A percentile compares a stretch with the other conserved stretches of the same genome.
Evolutionary conservation across 1,139 yeast genomes (phyloP).

Genomic region (Lodderomyces metapsilosis): DNA sequence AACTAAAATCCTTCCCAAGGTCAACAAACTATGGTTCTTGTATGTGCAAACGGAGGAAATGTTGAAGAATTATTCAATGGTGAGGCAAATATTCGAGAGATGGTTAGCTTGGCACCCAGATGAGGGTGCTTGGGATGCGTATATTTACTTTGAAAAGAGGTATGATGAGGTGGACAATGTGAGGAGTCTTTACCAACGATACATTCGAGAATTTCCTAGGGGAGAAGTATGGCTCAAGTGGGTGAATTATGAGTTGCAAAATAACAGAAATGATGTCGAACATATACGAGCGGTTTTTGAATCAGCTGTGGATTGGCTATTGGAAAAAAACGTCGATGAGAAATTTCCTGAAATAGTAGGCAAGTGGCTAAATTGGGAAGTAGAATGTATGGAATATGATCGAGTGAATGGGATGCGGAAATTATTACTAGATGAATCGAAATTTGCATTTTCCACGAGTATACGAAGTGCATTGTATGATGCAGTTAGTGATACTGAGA

Average conservation of each 20-base stretch:
- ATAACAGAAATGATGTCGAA: conserved; percentile 15
- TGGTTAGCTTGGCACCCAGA: conserved; percentile 82
- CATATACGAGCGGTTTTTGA: conserved; percentile 62
- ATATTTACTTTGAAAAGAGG: conserved; percentile 67
- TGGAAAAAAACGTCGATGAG: conserved; percentile 18
- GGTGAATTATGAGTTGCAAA: conserved; percentile 33
- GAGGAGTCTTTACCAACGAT: conserved; percentile 56
- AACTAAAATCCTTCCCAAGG: conserved; percentile 67
- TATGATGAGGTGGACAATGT: conserved; percentile 60
- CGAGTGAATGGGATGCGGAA: conserved; percentile 65
- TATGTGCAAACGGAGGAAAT: conserved; percentile 83
- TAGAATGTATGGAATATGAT: conserved; percentile 57
- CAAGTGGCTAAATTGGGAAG: conserved; percentile 76
- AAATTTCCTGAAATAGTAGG: conserved; percentile 20
- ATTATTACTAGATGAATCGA: conserved; percentile 39
- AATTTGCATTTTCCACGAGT: conserved; percentile 37
- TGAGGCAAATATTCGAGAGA: conserved; percentile 65
- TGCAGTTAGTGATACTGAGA: conserved; percentile 60
- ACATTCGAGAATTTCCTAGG: conserved; percentile 52
- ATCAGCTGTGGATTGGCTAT: conserved; percentile 57
- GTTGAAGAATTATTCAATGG: conserved; percentile 60
- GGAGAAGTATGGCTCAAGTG: conserved; percentile 62
- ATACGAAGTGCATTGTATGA: conserved; percentile 43
- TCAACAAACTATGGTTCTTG: conserved; percentile 84
- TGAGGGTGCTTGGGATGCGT: conserved; percentile 71